Base-by-base conservation (phyloP, 106 monocot genomes). In the Alisma plantagoaquatica region DNA sequence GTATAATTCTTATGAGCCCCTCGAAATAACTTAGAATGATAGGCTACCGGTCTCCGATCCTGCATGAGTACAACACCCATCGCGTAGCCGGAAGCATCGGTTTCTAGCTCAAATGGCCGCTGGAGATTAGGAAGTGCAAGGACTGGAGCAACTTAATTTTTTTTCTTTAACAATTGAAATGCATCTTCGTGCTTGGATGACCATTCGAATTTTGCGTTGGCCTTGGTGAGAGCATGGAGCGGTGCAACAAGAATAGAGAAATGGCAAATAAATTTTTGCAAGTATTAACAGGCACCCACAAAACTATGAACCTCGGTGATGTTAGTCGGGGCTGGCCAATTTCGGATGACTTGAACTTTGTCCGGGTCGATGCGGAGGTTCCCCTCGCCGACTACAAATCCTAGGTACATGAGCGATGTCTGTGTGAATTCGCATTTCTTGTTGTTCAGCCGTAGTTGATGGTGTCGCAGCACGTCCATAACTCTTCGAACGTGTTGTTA, bases 341-440 rank as follows among this genome's bases (percentile, higher is more conserved):
- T 16, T n/a, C 23, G 7, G 42, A 57, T 57, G 42, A 42, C 57
- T 16, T 1, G 0, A 23, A 57, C 19, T 27, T 57, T 57, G 1
- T 23, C 25, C 3, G 12, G 42, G 0, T 57, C 25, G n/a, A 57
- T 42, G 1, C 57, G 15, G 0, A 57, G 0, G 3, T 26, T 42
- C 5, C 25, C 57, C 0, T 31, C 6, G 10, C 45, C 6, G n/a
- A 46, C 45, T 10, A 46, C 14, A 23, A 33, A 55, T 2, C 57
- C 4, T 0, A 57, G 41, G 29, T 41, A 57, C 1, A 42, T 17
- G 2, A 57, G 11, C 2, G 57, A 9, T 10, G 10, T 11, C 14
- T 23, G 10, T 3, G 26, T 14, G n/a, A 57, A 57, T 10, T 57
- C 41, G 27, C 57, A 43, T 25, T 57, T 57, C 41, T 57, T 57